Base-by-base conservation (phyloP, 2,329 filamentous ascomycete species). In the Didymella sp. region DNA sequence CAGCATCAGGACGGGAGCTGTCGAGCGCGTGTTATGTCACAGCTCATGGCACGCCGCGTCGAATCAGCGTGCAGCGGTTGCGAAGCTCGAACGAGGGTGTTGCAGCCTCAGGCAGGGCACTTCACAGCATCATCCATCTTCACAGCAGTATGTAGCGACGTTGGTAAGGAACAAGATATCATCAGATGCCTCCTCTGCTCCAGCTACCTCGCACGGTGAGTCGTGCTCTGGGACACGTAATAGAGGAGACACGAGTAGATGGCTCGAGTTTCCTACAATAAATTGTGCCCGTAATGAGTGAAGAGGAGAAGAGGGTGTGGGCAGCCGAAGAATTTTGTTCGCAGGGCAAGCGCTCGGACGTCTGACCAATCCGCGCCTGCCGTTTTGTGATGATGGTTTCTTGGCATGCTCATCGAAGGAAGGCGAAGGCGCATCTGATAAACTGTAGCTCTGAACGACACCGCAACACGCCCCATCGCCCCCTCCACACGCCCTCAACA, bases 141-240 rank as follows among this genome's bases (percentile, higher is more conserved):
- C 44, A 50, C 27, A 33, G 44, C 37, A 53, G 27, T 58, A 80
- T 87, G 84, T 87, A 79, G 84, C 84, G 76, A 77, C 84, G 83
- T 87, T 80, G 84, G 85, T 87, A 87, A 87, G 84, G 85, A 87
- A 85, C 84, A 76, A 76, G 77, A 79, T 80, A 79, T 87, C 82
- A 86, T 84, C 66, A 80, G 79, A 69, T 75, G 77, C 82, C 80
- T 87, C 81, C 78, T 81, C 77, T 78, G 83, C 84, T 87, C 85
- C 85, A 88, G 85, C 85, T 87, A 84, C 83, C 83, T 81, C 77
- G 84, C 84, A 74, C 73, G 73, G 76, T 66, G 67, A 75, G 73
- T 76, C 76, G 78, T 83, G 77, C 74, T 87, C 84, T 88, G 72
- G 84, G 82, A 80, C 80, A 85, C 81, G 78, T 83, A 83, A 81